These are phyloP conservation scores for Diutina sp. DNA, from an alignment of 1,139 yeast genomes.

Conservation along the genomic window DNA sequence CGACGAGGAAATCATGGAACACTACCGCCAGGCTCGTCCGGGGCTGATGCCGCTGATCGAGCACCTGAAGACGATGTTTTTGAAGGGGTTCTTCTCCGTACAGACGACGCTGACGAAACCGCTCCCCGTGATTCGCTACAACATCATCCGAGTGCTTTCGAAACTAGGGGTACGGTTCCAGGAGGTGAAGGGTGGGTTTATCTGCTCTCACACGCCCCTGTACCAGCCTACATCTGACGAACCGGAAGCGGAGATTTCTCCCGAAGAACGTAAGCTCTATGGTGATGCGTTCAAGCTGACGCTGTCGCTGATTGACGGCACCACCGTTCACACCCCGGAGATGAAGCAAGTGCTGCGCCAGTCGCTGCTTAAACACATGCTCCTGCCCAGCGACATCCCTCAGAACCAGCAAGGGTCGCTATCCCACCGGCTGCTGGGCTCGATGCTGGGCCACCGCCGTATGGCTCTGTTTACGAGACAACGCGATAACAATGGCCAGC, in stretches of 20 bases:
- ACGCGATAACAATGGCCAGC: constrained; percentile 28
- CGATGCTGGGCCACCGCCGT: not conserved
- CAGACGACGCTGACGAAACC: constrained; percentile 94
- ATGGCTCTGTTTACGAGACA: constrained; percentile 5
- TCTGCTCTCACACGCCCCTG: constrained; percentile 63
- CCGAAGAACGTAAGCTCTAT: constrained; percentile 23
- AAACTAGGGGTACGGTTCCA: constrained; percentile 70
- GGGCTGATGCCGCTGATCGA: constrained; percentile 91
- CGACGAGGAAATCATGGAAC: constrained; percentile 54
- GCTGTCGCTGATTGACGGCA: constrained; percentile 12
- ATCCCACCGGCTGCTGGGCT: not conserved
- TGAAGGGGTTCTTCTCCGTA: constrained; percentile 90
- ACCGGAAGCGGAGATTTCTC: constrained; percentile 3
- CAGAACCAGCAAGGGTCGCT: not conserved
- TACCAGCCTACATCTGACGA: constrained; percentile 6
- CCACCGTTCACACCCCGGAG: not conserved
- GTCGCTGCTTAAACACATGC: not conserved
- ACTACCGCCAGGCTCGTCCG: constrained; percentile 57
- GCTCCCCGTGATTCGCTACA: constrained; percentile 76
- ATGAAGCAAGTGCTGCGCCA: not conserved
- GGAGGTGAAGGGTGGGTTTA: constrained; percentile 91
- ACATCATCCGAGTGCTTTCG: constrained; percentile 66
- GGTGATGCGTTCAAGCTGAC: constrained; percentile 33
- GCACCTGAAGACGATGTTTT: constrained; percentile 79
- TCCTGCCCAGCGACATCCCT: not conserved